Evolutionary conservation across 805 yeast species (phyloP), one percentile per base, ranked within the genome.

Genomic region (Aciculoconidium aculeatum): DNA sequence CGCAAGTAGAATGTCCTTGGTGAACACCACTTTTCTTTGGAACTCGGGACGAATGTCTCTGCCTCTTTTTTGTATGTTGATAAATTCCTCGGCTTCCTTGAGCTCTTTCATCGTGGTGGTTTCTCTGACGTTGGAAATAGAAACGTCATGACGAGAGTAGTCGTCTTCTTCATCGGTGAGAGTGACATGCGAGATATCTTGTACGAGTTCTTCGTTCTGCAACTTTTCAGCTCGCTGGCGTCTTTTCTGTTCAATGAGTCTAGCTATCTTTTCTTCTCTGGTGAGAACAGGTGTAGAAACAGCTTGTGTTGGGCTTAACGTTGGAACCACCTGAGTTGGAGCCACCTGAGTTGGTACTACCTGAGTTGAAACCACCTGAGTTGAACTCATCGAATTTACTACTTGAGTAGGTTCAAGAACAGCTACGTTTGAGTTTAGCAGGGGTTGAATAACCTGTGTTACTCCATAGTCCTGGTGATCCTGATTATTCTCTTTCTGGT

Each of bases 141-240:
- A 35, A 15, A 45, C 50, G 21, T 47, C 44, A 11, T 36, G 44
- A 5, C 49, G 51, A 16, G 48, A 36, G 23, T 58, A 40, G 22
- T 61, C 69, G 12, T 55, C 41, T 31, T 64, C 69, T 34, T 62
- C 69, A 28, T 62, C 68, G 2, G 66, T 57, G 15, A 62, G 42
- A 1, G 67, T 40, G 2, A 47, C 41, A 21, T 41, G 49, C 1
- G 59, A 35, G 14, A 63, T 44, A 21, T 64, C 67, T 2, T 52
- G 53, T 27, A 55, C 55, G 15, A 60, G 42, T 30, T 36, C 41
- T 22, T 39, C 41, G 20, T 41, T 49, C 18, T 40, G 42, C n/a
- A n/a, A n/a, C n/a, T n/a, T n/a, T n/a, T n/a, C n/a, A n/a, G n/a
- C n/a, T n/a, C n/a, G n/a, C 13, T 30, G 27, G 15, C 40, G 13